Evolutionary conservation across 2,329 filamentous ascomycete species (phyloP).

Genomic region (Calonectria henricotiae): DNA sequence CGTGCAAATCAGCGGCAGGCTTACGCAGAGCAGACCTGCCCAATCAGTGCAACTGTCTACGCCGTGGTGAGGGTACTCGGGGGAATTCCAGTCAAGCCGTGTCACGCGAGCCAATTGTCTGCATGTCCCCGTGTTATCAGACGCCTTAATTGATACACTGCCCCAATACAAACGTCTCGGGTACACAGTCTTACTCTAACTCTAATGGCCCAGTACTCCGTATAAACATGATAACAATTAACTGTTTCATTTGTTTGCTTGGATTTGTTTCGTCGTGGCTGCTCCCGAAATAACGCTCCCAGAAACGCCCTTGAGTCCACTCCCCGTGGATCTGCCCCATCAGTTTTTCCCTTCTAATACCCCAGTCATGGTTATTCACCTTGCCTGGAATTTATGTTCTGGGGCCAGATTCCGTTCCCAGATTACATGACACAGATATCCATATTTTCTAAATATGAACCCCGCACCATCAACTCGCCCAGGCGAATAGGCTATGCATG

Average conservation of each 20-base stretch:
- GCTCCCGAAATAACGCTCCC: slow-evolving; percentile 35
- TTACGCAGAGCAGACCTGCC: slow-evolving; percentile 5
- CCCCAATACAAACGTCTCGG: background rate
- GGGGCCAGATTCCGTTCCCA: slow-evolving; percentile 15
- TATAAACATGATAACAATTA: slow-evolving; percentile 22
- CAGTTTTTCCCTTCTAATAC: slow-evolving; percentile 24
- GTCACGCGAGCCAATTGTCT: slow-evolving; percentile 40
- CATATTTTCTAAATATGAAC: slow-evolving; percentile 24
- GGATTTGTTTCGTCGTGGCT: slow-evolving; percentile 40
- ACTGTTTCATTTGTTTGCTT: slow-evolving; percentile 28
- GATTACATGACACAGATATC: slow-evolving; percentile 22
- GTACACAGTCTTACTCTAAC: slow-evolving; percentile 20
- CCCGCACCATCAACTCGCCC: background rate
- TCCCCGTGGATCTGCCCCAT: slow-evolving; percentile 29
- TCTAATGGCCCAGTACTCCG: slow-evolving; percentile 1
- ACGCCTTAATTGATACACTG: slow-evolving; percentile 12
- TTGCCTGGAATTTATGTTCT: slow-evolving; percentile 27
- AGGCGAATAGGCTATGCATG: slow-evolving; percentile 13
- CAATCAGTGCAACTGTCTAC: slow-evolving; percentile 14
- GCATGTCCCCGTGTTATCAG: slow-evolving; percentile 20
- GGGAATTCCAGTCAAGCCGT: slow-evolving; percentile 29
- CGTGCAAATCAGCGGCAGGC: slow-evolving; percentile 15
- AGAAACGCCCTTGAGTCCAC: slow-evolving; percentile 37
- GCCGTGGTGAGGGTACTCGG: background rate
- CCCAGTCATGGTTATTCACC: slow-evolving; percentile 8